Evolutionary conservation across 768 basidiomycete species (phyloP), one percentile per base, ranked within the genome.

Genomic region (Trametes villosa): DNA sequence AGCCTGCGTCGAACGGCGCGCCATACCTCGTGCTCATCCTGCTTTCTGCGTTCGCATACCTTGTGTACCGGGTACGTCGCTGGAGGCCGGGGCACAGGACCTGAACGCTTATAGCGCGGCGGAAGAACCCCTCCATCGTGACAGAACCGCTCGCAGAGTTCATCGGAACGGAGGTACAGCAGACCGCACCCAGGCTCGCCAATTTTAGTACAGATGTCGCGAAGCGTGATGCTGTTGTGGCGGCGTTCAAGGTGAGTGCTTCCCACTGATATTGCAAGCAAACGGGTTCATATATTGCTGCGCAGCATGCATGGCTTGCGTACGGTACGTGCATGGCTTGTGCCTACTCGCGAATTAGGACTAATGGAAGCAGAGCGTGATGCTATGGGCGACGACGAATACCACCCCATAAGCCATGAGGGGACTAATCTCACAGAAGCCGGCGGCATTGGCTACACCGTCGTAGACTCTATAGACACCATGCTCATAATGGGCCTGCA

Each of bases 351-450:
- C 30, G 30, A 71, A 51, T 44, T 44, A 13, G 4, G 11, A 22
- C 54, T 68, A 41, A 67, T 53, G 17, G 54, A 51, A 38, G 20
- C 76, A 94, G 94, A 94, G 76, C 77, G 85, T 46, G 87, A 97
- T 71, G 95, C 95, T 2, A 94, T 93, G 86, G 95, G 95, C 1
- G 82, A 82, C 57, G 94, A 97, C 76, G 92, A 96, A 72, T 97
- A 94, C 68, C 93, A 96, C 68, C 95, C 96, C 0, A 81, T 98
- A 24, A 82, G 82, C 53, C 80, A 81, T 49, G 76, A 74, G 27
- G 96, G 96, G 4, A 82, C 84, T 9, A 94, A 98, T 72, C 79
- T 98, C 29, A 89, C 91, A 0, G 66, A 75, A 5, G 87, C 86
- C 2, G 93, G 92, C 36, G 75, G 92, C 15, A 88, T 97, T 52